Evolutionary conservation across 2,329 filamentous ascomycete species (phyloP).

Genomic region (Botrytis medusae): DNA sequence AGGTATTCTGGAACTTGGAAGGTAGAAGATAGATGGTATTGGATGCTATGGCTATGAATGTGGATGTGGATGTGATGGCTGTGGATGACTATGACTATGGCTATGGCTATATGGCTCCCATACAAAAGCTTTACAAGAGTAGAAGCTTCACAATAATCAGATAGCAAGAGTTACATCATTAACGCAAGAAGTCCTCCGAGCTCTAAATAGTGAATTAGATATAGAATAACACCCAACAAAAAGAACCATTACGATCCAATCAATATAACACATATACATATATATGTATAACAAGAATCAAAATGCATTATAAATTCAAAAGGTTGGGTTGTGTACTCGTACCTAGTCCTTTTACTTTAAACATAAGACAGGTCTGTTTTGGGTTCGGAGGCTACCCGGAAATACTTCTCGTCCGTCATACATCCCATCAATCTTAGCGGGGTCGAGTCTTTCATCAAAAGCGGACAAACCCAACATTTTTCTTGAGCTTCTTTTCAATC

Average conservation of each 20-base stretch:
- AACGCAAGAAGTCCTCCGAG: not conserved
- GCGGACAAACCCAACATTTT: constrained; percentile 15
- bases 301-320: not conserved
- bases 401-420: constrained; percentile 18
- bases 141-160: not conserved
- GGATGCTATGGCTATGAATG: not conserved
- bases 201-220: not conserved
- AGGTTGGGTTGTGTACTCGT: not conserved
- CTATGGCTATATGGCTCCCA: not conserved
- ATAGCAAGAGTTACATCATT: not conserved
- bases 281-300: not conserved
- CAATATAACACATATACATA: not conserved
- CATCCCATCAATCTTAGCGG: constrained; percentile 15
- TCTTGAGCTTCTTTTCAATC: constrained; percentile 23
- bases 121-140: not conserved
- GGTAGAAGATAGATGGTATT: not conserved
- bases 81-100: not conserved
- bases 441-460: constrained; percentile 17
- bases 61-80: not conserved
- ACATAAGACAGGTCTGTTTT: not conserved
- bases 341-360: not conserved
- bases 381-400: constrained; percentile 17
- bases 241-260: too few species aligned
- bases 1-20: constrained; percentile 1
- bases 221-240: not conserved